Conservation (phyloP, 148 eudicot species). For the Polygonum aviculare region DNA sequence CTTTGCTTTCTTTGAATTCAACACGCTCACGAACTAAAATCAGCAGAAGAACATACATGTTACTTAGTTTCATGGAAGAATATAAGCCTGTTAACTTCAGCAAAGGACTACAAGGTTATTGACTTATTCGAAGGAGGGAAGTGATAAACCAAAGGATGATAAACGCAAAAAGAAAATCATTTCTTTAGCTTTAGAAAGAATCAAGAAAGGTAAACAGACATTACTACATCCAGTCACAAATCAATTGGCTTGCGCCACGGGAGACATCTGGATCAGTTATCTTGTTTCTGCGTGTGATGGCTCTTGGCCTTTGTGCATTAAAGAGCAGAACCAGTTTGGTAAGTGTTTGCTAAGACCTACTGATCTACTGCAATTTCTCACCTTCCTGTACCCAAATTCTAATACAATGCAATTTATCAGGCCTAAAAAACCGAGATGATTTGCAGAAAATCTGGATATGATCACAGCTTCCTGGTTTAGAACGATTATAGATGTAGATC, state of each 20-base stretch:
- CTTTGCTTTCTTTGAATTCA: slow-evolving; percentile 89
- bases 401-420: background rate
- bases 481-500: background rate
- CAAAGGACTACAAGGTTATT: background rate
- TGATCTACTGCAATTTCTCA: background rate
- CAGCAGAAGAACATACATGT: slow-evolving; percentile 8
- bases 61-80: background rate
- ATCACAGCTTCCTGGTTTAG: background rate
- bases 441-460: background rate
- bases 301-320: background rate
- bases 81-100: background rate
- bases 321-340: background rate
- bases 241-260: background rate
- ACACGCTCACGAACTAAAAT: slow-evolving; percentile 65
- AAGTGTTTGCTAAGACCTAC: background rate
- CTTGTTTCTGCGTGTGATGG: background rate
- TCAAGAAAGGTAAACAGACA: background rate
- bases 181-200: background rate
- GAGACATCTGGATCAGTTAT: background rate
- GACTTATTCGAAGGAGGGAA: background rate
- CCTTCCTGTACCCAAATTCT: background rate
- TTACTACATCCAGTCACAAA: background rate
- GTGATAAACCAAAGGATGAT: background rate
- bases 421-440: background rate
- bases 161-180: background rate